A percentile compares a stretch with the other conserved stretches of the same genome.
Evolutionary conservation across 805 yeast species (phyloP).

Genomic region (Candida palmyrensis): DNA sequence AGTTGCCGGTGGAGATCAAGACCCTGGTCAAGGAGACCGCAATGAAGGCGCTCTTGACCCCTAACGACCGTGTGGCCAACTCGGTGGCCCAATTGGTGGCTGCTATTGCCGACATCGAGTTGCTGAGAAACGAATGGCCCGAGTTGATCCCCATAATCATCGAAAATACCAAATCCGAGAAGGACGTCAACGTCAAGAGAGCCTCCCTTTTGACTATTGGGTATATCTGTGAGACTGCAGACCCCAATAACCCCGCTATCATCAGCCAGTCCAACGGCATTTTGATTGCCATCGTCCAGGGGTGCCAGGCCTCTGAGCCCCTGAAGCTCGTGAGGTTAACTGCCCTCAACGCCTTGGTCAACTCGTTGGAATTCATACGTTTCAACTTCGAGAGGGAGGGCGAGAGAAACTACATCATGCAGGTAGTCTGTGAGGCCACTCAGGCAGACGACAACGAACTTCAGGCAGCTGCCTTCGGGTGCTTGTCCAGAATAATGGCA

Average conservation of each 20-base stretch:
- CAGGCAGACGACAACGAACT: constrained; percentile 77
- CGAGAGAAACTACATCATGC: constrained; percentile 96
- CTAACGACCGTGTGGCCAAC: constrained; percentile 75
- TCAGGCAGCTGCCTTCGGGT: constrained; percentile 94
- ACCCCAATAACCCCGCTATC: constrained; percentile 72
- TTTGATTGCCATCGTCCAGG: constrained; percentile 92
- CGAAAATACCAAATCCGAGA: constrained; percentile 75
- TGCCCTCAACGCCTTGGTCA: constrained; percentile 87
- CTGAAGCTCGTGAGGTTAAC: constrained; percentile 73
- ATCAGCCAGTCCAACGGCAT: constrained; percentile 86
- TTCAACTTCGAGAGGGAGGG: constrained; percentile 88
- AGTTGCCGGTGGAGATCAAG: constrained; percentile 51
- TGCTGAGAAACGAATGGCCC: constrained; percentile 85
- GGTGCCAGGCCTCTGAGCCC: constrained; percentile 82
- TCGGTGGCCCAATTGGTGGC: constrained; percentile 93
- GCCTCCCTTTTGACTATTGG: constrained; percentile 89
- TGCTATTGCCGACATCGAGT: constrained; percentile 93
- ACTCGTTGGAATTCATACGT: constrained; percentile 84
- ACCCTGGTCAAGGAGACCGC: constrained; percentile 57
- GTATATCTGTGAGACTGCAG: constrained; percentile 92
- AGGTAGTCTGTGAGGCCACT: constrained; percentile 98
- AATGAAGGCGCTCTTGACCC: constrained; percentile 56
- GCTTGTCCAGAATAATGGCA: constrained; percentile 87
- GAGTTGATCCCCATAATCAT: constrained; percentile 80
- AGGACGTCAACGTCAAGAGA: constrained; percentile 75